Evolutionary conservation across 306 rosid genomes (phyloP).

Genomic region (Geum urbanum): DNA sequence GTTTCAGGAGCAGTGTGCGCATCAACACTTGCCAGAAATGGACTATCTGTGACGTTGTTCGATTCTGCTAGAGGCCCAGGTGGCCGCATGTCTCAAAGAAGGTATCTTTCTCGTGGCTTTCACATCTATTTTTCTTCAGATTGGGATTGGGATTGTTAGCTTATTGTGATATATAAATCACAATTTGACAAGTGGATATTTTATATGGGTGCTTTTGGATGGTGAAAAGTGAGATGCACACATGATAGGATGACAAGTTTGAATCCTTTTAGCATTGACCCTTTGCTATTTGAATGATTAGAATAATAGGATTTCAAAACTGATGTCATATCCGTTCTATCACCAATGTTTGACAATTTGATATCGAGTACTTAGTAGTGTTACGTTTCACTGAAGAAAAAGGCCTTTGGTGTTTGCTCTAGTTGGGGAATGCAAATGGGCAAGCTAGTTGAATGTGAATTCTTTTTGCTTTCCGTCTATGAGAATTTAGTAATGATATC

Average conservation of each 20-base stretch:
- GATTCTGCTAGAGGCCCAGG: conserved; percentile 96
- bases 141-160: too few relatives aligned
- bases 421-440: not conserved
- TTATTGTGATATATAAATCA: too few relatives aligned
- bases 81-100: conserved; percentile 88
- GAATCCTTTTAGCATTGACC: not conserved
- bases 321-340: too few relatives aligned
- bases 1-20: conserved; percentile 95
- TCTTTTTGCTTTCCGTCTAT: conserved; percentile 3
- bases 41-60: conserved; percentile 66
- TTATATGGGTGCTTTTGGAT: not conserved
- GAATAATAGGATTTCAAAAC: too few relatives aligned
- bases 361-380: too few relatives aligned
- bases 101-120: conserved; percentile 33
- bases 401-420: not conserved
- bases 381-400: too few relatives aligned
- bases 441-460: not conserved
- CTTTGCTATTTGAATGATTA: not conserved
- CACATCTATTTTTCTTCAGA: not conserved
- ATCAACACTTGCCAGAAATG: conserved; percentile 73
- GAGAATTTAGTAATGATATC: not conserved
- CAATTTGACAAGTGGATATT: not conserved
- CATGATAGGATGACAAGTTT: not conserved
- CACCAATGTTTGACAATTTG: too few relatives aligned
- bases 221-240: conserved; percentile 10